These are phyloP conservation scores for Candida xyloterini DNA, from an alignment of 805 yeast genomes.

Conservation along the genomic window DNA sequence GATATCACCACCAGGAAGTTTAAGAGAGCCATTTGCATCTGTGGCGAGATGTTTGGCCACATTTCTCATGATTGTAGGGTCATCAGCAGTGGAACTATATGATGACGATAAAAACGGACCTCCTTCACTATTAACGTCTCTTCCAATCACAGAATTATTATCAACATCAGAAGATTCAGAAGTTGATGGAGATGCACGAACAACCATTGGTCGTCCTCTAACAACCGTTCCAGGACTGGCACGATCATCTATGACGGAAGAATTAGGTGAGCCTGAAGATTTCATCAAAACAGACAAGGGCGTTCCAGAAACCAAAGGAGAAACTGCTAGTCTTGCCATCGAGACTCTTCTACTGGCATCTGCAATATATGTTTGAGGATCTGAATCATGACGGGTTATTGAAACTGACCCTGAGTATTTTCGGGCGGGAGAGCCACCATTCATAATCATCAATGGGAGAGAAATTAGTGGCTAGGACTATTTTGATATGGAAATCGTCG, in stretches of 20 bases:
- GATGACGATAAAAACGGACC: slow-evolving; percentile 17
- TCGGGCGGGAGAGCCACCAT: slow-evolving; percentile 14
- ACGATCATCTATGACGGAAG: slow-evolving; percentile 24
- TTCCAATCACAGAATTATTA: slow-evolving; percentile 8
- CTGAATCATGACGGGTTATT: slow-evolving; percentile 3
- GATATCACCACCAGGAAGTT: slow-evolving; percentile 49
- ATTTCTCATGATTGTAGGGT: slow-evolving; percentile 34
- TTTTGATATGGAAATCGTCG: slow-evolving; percentile 1
- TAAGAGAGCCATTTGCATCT: slow-evolving; percentile 33
- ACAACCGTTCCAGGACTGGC: slow-evolving; percentile 4
- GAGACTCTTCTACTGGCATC: slow-evolving; percentile 31
- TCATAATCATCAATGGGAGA: slow-evolving; percentile 10
- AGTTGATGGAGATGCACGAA: slow-evolving; percentile 17
- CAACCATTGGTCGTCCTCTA: slow-evolving; percentile 1
- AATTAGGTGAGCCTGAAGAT: slow-evolving; percentile 23
- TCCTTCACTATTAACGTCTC: slow-evolving; percentile 4
- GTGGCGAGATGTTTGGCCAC: slow-evolving; percentile 38
- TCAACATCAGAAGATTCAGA: slow-evolving; percentile 18
- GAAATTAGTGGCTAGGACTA: slow-evolving; percentile 1
- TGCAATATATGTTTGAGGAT: slow-evolving; percentile 1
- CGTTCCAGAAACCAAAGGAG: slow-evolving; percentile 23
- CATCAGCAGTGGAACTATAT: slow-evolving; percentile 29
- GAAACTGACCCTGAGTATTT: slow-evolving; percentile 12
- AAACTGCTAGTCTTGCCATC: slow-evolving; percentile 33
- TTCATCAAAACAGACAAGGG: slow-evolving; percentile 13